These are phyloP conservation scores for Chara braunii DNA, from an alignment of 139 green algal species.

Conservation along the genomic window DNA sequence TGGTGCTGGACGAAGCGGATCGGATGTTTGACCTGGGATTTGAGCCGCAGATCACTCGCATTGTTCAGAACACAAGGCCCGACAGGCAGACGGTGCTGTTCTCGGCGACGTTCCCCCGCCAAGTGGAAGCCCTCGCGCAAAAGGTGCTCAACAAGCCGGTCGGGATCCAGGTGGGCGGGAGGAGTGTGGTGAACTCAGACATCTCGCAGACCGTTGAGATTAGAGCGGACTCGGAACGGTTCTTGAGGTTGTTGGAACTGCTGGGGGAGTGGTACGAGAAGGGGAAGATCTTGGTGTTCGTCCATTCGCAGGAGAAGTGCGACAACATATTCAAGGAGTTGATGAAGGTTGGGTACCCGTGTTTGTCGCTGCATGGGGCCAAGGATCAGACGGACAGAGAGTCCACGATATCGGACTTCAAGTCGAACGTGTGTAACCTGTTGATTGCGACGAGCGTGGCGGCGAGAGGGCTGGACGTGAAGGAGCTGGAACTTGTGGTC, in stretches of 20 bases:
- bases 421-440: conserved; percentile 83
- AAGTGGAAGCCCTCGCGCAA: conserved; percentile 52
- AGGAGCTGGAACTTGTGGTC: conserved; percentile 83
- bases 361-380: conserved; percentile 86
- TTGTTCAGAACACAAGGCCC: conserved; percentile 77
- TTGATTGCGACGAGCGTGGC: conserved; percentile 65
- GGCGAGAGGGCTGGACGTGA: conserved; percentile 89
- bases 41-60: conserved; percentile 73
- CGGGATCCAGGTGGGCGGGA: conserved; percentile 67
- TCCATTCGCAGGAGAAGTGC: conserved; percentile 81
- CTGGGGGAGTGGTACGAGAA: conserved; percentile 69
- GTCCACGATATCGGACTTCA: conserved; percentile 92
- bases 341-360: conserved; percentile 78
- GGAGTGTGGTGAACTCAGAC: conserved; percentile 85
- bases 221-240: conserved; percentile 53
- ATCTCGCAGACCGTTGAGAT: conserved; percentile 87
- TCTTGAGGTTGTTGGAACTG: conserved; percentile 89
- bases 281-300: conserved; percentile 70
- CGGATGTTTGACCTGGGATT: conserved; percentile 99
- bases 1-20: conserved; percentile 97
- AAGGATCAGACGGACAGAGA: conserved; percentile 96
- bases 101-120: conserved; percentile 87
- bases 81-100: conserved; percentile 97
- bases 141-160: conserved; percentile 37
- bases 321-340: conserved; percentile 88